Conservation (phyloP, 2,329 filamentous ascomycete genomes). For the Ramichloridium luteum region DNA sequence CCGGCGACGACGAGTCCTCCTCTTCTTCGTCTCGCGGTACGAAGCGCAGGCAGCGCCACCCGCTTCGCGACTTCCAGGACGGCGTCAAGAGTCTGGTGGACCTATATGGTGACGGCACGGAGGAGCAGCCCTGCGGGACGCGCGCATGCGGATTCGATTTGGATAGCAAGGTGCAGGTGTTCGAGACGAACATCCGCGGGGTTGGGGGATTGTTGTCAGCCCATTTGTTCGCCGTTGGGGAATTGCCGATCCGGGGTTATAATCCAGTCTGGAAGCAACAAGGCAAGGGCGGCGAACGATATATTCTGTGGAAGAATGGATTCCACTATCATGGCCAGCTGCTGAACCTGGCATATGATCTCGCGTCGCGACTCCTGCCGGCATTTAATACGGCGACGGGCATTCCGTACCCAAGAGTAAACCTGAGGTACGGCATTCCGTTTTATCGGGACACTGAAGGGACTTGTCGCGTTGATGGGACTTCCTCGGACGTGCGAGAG, state of each 20-base stretch:
- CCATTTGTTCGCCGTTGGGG: slow-evolving; percentile 83
- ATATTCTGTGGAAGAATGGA: slow-evolving; percentile 36
- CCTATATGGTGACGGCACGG: slow-evolving; percentile 75
- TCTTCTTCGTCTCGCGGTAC: too few relatives aligned
- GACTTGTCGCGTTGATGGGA: slow-evolving; percentile 31
- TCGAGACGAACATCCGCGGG: slow-evolving; percentile 92
- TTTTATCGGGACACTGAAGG: slow-evolving; percentile 57
- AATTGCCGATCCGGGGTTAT: slow-evolving; percentile 77
- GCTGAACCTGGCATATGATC: slow-evolving; percentile 74
- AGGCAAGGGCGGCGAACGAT: slow-evolving; percentile 20
- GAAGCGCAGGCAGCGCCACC: slow-evolving; percentile 27
- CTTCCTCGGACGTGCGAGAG: slow-evolving; percentile 44
- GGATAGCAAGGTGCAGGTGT: slow-evolving; percentile 97
- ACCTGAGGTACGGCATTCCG: slow-evolving; percentile 77
- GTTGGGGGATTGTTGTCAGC: slow-evolving; percentile 83
- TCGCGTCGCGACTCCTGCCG: slow-evolving; percentile 71
- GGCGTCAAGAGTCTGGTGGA: slow-evolving; percentile 64
- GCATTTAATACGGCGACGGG: slow-evolving; percentile 87
- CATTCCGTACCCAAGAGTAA: slow-evolving; percentile 88
- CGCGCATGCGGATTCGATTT: slow-evolving; percentile 77
- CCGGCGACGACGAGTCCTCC: slow-evolving; percentile 42
- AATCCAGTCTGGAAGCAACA: slow-evolving; percentile 34
- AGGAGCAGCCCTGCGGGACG: slow-evolving; percentile 57
- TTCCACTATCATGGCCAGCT: slow-evolving; percentile 83
- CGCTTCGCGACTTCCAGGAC: slow-evolving; percentile 55